Conservation (phyloP, 2,329 filamentous ascomycete species). For the Mollisia scopiformis region DNA sequence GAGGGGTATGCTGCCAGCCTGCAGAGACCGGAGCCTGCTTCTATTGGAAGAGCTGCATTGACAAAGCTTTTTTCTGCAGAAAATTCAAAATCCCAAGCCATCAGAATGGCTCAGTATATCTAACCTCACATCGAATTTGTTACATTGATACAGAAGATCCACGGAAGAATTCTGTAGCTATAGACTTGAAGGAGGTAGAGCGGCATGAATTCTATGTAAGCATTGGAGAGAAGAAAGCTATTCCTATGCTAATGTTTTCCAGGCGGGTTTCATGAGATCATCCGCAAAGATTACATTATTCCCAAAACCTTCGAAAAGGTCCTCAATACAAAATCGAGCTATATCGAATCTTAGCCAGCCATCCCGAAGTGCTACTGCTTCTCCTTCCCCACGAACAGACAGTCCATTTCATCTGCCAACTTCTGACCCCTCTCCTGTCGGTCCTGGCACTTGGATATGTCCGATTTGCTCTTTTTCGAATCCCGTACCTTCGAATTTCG, state of each 20-base stretch:
- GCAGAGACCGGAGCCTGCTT: conserved; percentile 9
- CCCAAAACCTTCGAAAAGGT: conserved; percentile 75
- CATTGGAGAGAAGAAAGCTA: not conserved
- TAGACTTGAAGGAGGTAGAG: conserved; percentile 91
- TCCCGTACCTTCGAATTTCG: conserved; percentile 89
- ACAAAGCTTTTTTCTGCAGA: conserved; percentile 49
- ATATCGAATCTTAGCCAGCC: conserved; percentile 49
- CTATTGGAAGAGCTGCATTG: conserved; percentile 4
- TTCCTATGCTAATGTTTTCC: conserved; percentile 27
- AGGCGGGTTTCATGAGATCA: conserved; percentile 93
- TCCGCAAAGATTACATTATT: conserved; percentile 90
- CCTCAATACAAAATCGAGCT: conserved; percentile 58
- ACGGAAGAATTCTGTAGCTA: conserved; percentile 78
- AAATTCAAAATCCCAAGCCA: conserved; percentile 95
- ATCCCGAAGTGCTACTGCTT: conserved; percentile 49
- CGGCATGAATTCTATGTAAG: conserved; percentile 84
- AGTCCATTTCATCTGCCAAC: conserved; percentile 47
- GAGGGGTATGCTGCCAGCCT: conserved; percentile 72
- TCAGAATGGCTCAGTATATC: conserved; percentile 93
- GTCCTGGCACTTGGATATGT: conserved; percentile 87
- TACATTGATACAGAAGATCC: conserved; percentile 92
- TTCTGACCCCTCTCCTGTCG: conserved; percentile 50
- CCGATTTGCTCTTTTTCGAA: conserved; percentile 96
- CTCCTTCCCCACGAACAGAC: conserved; percentile 49
- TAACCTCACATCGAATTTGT: conserved; percentile 94